Base-by-base conservation (phyloP, 768 basidiomycete genomes). In the Auricularia heimuer region DNA sequence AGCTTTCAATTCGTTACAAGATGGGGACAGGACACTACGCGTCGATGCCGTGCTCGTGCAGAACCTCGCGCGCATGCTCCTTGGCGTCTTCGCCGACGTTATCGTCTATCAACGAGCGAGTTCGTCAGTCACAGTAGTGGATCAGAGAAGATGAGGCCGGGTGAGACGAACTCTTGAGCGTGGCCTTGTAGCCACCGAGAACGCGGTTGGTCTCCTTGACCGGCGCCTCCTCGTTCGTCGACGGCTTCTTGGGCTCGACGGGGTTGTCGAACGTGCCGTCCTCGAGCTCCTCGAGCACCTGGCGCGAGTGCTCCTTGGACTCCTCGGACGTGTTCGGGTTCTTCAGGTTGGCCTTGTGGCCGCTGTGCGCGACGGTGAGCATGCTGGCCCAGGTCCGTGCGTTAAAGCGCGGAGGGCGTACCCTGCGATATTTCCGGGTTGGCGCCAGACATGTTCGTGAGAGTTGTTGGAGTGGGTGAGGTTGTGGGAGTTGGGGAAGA, bases 181-280 rank as follows among this genome's bases (percentile, higher is more conserved):
- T 78, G 35, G 84, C 83, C 67, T 85, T 85, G 71, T 84, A 84
- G 10, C 84, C 84, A 0, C 77, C 84, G 3, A 82, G 69, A 51
- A 85, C 82, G 42, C 79, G 82, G 1, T 69, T 77, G 61, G 74
- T 66, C 63, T 84, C 82, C 67, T 79, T 76, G 35, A 77, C 76
- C 11, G 78, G 73, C 3, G 63, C 67, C 18, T 73, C 71, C 0
- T 69, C 74, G 42, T 35, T 35, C 24, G 24, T 60, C 24, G 29
- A 34, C 56, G 24, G 56, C 56, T 6, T 35, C 16, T 4, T 12
- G 11, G 24, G 24, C 24, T 60, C 24, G 56, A 29, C 29, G 4
- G 56, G 29, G 56, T 60, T 35, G 7, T 60, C 56, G 56, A 35
- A 29, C 56, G 24, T 35, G 56, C 56, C 56, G 56, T 29, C 24